Evolutionary conservation across 352 stramenopile genomes (phyloP).

Genomic region (Globisporangium yorkense): DNA sequence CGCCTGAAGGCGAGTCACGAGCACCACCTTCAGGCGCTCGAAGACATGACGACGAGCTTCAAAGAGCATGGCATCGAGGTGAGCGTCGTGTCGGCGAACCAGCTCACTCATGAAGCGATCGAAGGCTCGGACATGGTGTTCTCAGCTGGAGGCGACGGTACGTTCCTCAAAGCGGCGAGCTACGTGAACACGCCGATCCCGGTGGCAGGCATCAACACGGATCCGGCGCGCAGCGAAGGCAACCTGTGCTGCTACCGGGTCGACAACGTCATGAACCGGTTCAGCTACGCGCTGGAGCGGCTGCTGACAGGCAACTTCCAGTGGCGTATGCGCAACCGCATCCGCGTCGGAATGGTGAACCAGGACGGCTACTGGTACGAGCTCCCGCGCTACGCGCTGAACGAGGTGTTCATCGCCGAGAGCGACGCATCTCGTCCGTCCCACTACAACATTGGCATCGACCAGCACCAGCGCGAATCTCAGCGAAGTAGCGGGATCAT

Average conservation of each 20-base stretch:
- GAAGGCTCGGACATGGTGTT: constrained; percentile 84
- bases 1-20: constrained; percentile 82
- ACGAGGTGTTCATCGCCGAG: constrained; percentile 89
- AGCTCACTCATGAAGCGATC: constrained; percentile 74
- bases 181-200: constrained; percentile 85
- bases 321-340: constrained; percentile 76
- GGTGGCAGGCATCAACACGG: constrained; percentile 81
- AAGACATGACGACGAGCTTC: constrained; percentile 79
- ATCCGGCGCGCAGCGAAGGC: constrained; percentile 77
- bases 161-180: constrained; percentile 83
- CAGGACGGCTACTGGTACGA: constrained; percentile 87
- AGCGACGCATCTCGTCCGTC: constrained; percentile 78
- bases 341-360: constrained; percentile 86
- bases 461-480: constrained; percentile 84
- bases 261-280: constrained; percentile 70
- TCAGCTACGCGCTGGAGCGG: constrained; percentile 59
- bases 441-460: constrained; percentile 86
- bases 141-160: constrained; percentile 79
- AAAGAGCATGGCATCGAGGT: constrained; percentile 66
- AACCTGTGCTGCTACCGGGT: constrained; percentile 86
- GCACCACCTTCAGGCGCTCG: constrained; percentile 76
- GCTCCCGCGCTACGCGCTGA: constrained; percentile 77
- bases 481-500: constrained; percentile 87
- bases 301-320: constrained; percentile 70
- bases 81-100: constrained; percentile 67